Evolutionary conservation across 2,329 filamentous ascomycete genomes (phyloP), one percentile per base, ranked within the genome.

Genomic region (Claviceps sp.): DNA sequence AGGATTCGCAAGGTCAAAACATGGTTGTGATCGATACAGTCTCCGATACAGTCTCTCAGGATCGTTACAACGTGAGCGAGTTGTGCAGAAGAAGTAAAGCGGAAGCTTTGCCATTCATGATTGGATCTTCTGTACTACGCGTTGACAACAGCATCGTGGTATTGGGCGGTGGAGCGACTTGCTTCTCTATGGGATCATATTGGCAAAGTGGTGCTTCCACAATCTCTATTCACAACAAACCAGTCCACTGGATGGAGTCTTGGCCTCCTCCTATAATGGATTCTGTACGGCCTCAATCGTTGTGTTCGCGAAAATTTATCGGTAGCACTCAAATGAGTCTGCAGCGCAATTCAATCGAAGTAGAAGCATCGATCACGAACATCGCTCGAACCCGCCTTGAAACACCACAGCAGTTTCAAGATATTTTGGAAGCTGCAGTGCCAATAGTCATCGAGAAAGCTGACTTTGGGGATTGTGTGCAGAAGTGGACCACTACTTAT

Each of bases 171-270:
- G 90, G 89, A 40, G 88, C 86, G 16, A 87, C 89, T 0, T 95
- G 89, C 64, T 95, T 95, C 70, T 89, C 87, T 0, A 95, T 95
- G 76, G 89, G 89, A 1, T 87, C 86, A 6, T 89, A 80, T 61
- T 94, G 87, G 87, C 90, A 89, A 49, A 73, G 74, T 36, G 79
- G 79, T 1, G 70, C 75, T 13, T 84, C 72, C 49, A 63, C 67
- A 2, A 59, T 81, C 22, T 49, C 22, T 5, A 48, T 54, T 26
- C 13, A 36, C 40, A 44, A 47, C 47, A 43, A 9, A 34, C 42
- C 36, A 5, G 30, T 3, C 8, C 16, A 38, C 34, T 36, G 43
- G 37, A 34, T 5, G 7, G 40, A 14, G 45, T 26, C 20, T 6
- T 14, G 16, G 40, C 20, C 26, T 18, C 18, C 3, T 38, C 20